Percentiles rank a stretch among this genome's conserved stretches.
Evolutionary conservation across 768 basidiomycete genomes (phyloP).

Genomic region (Mrakia gelida): DNA sequence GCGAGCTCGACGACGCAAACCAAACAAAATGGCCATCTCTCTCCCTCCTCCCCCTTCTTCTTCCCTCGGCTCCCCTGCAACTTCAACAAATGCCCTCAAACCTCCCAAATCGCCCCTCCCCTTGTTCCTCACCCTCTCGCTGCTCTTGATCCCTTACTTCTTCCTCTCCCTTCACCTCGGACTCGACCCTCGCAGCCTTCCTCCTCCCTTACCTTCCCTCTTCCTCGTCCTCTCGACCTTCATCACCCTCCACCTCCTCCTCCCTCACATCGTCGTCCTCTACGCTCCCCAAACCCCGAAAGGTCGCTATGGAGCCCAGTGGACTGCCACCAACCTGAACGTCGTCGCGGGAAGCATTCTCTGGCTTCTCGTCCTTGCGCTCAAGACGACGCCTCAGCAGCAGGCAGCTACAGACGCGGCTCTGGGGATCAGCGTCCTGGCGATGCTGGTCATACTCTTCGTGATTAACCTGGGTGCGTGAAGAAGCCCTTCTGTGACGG

Average conservation of each 20-base stretch:
- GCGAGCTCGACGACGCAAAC: too few species aligned
- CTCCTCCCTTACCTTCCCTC: background rate
- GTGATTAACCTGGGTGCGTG: background rate
- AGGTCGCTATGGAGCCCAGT: background rate
- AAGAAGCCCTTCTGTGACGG: background rate
- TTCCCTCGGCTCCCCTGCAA: background rate
- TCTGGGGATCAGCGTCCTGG: too few species aligned
- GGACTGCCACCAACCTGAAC: background rate
- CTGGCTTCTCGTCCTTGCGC: background rate
- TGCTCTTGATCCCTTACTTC: background rate
- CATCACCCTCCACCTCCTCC: background rate
- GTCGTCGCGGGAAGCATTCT: background rate
- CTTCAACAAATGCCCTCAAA: background rate
- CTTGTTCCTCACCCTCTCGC: background rate
- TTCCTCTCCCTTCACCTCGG: background rate
- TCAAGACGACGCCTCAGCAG: too few species aligned
- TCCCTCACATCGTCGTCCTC: background rate
- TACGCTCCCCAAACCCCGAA: background rate
- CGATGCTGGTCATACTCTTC: background rate
- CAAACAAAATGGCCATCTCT: background rate
- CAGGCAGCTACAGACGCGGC: too few species aligned
- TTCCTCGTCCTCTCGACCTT: constrained; percentile 11
- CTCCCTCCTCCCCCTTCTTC: background rate
- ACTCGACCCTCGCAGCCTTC: background rate
- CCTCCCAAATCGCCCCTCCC: background rate